Percentiles rank a stretch among this genome's conserved stretches.
These are phyloP conservation scores for Populus tomentosa DNA, from an alignment of 441 rosid species.

Conservation along the genomic window DNA sequence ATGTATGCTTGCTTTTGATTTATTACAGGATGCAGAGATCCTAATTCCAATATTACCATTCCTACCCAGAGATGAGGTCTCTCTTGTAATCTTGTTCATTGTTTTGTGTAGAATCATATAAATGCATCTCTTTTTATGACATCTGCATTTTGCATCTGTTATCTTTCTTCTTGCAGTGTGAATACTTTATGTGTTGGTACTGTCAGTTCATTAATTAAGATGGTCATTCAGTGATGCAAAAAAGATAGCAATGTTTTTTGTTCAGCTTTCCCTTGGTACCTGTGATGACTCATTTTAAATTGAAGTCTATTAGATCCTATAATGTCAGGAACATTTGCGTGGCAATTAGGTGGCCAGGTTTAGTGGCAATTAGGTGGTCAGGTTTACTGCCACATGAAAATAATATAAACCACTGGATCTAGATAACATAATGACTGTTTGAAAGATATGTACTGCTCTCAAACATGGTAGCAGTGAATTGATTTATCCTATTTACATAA, in stretches of 20 bases:
- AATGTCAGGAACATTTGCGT: background rate
- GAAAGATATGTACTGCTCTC: background rate
- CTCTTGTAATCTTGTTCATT: background rate
- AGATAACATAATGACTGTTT: background rate
- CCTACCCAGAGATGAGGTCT: slow-evolving; percentile 87
- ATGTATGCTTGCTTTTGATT: slow-evolving; percentile 26
- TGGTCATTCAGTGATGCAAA: background rate
- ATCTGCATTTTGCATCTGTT: background rate
- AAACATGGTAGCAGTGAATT: background rate
- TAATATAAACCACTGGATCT: background rate
- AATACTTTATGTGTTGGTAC: background rate
- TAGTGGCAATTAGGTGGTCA: background rate
- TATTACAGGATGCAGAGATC: slow-evolving; percentile 85
- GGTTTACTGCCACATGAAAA: background rate
- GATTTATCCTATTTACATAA: background rate
- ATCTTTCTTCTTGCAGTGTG: background rate
- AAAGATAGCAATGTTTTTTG: background rate
- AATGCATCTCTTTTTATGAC: background rate
- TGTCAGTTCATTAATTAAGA: background rate
- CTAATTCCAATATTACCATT: slow-evolving; percentile 83
- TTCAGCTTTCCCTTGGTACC: background rate
- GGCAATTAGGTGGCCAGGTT: background rate
- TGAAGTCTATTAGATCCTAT: background rate
- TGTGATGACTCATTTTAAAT: slow-evolving; percentile 1
- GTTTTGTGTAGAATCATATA: background rate